Evolutionary conservation across 2,329 filamentous ascomycete genomes (phyloP).

Genomic region (Penicillium sclerotigenum): DNA sequence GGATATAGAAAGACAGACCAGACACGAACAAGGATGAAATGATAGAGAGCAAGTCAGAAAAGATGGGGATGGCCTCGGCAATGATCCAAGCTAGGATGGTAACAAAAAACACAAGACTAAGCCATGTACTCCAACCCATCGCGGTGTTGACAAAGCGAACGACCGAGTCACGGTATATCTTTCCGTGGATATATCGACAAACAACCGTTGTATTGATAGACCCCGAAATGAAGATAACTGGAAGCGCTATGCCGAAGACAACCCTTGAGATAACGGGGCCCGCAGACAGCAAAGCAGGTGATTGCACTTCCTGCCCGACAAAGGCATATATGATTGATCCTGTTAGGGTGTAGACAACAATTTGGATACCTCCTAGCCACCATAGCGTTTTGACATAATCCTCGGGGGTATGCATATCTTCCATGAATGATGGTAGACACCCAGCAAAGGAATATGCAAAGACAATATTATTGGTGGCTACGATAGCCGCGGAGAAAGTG

Average conservation of each 20-base stretch:
- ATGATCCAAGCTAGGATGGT: constrained; percentile 17
- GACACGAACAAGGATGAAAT: constrained; percentile 8
- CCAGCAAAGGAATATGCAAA: constrained; percentile 7
- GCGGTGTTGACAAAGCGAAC: constrained; percentile 14
- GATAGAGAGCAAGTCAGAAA: constrained; percentile 14
- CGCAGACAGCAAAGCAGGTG: constrained; percentile 4
- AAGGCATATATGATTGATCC: constrained; percentile 9
- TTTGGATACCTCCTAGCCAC: constrained; percentile 8
- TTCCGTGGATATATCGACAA: constrained; percentile 18
- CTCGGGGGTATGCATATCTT: constrained; percentile 7
- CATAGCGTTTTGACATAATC: constrained; percentile 6
- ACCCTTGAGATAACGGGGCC: constrained; percentile 4
- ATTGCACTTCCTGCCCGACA: constrained; percentile 8
- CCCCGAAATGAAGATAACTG: constrained; percentile 15
- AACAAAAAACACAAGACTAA: constrained; percentile 6
- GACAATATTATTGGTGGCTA: constrained; percentile 6
- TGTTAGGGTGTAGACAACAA: constrained; percentile 3
- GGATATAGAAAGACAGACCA: constrained; percentile 6
- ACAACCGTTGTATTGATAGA: constrained; percentile 18
- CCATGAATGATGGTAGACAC: constrained; percentile 4
- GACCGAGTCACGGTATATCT: constrained; percentile 10
- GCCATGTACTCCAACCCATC: constrained; percentile 17
- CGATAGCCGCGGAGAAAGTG: constrained; percentile 5
- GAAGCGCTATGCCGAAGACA: constrained; percentile 6
- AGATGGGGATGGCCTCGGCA: constrained; percentile 18